Conservation (phyloP, 164 flowering plant genomes). For the Nelumbo lutea region DNA sequence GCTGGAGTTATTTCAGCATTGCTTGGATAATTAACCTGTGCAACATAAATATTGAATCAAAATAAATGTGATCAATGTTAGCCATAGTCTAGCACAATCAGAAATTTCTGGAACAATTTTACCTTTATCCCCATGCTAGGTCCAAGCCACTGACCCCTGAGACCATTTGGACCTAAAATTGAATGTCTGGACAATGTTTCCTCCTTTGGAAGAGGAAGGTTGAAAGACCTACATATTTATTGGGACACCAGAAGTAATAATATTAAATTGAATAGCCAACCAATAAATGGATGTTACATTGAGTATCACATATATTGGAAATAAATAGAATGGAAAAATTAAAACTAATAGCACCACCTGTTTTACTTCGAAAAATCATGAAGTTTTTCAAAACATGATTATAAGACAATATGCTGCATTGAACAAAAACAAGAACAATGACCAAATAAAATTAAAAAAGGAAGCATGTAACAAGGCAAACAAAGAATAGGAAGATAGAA, state of each 20-base stretch:
- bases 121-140: constrained; percentile 76
- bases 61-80: constrained; percentile 3
- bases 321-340: too few species aligned
- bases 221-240: constrained; percentile 44
- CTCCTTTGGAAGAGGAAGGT: constrained; percentile 66
- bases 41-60: not conserved
- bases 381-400: too few species aligned
- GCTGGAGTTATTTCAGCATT: constrained; percentile 34
- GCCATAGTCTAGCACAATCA: not conserved
- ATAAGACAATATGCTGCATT: too few species aligned
- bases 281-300: not conserved
- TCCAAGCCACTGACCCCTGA: constrained; percentile 72
- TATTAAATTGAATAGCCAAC: not conserved
- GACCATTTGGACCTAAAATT: constrained; percentile 85
- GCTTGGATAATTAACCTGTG: constrained; percentile 88
- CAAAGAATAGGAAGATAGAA: not conserved
- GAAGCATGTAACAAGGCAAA: not conserved
- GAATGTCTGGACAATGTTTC: constrained; percentile 97
- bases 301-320: too few species aligned
- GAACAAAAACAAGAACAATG: too few species aligned
- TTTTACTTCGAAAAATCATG: too few species aligned
- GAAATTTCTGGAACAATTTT: constrained; percentile 2
- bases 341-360: too few species aligned
- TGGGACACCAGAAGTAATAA: not conserved
- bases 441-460: not conserved